Evolutionary conservation across 2,329 filamentous ascomycete species (phyloP).

Genomic region (Talaromyces islandicus): DNA sequence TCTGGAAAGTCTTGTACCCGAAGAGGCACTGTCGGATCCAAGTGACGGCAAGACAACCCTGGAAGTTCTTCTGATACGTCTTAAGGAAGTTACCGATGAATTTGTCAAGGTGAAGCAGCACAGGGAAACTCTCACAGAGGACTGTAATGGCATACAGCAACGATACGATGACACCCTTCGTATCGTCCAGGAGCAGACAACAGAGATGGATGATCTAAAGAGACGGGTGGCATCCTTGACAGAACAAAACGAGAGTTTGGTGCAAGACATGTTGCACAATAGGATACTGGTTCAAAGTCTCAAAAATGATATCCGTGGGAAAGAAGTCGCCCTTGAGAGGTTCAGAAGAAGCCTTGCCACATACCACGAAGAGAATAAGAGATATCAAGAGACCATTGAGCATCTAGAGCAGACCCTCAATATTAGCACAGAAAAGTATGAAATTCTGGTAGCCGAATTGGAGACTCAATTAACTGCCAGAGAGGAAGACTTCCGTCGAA

Average conservation of each 20-base stretch:
- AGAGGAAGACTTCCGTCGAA: not conserved
- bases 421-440: constrained; percentile 21
- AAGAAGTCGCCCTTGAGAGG: constrained; percentile 33
- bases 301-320: constrained; percentile 34
- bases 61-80: constrained; percentile 32
- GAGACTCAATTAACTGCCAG: constrained; percentile 30
- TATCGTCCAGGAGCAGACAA: not conserved
- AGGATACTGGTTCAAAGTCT: constrained; percentile 37
- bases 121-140: constrained; percentile 28
- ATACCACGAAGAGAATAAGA: not conserved
- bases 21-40: constrained; percentile 36
- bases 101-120: constrained; percentile 29
- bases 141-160: constrained; percentile 20
- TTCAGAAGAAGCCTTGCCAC: not conserved
- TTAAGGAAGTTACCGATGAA: constrained; percentile 29
- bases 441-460: constrained; percentile 26
- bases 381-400: constrained; percentile 31
- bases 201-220: constrained; percentile 17
- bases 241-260: constrained; percentile 18
- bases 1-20: constrained; percentile 38
- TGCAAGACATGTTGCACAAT: constrained; percentile 39
- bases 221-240: constrained; percentile 29
- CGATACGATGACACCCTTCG: constrained; percentile 29
- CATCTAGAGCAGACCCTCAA: constrained; percentile 35
- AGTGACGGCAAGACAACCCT: constrained; percentile 35